These are phyloP conservation scores for Novymonas esmeraldas DNA, from an alignment of 208 protist genomes.

Conservation along the genomic window DNA sequence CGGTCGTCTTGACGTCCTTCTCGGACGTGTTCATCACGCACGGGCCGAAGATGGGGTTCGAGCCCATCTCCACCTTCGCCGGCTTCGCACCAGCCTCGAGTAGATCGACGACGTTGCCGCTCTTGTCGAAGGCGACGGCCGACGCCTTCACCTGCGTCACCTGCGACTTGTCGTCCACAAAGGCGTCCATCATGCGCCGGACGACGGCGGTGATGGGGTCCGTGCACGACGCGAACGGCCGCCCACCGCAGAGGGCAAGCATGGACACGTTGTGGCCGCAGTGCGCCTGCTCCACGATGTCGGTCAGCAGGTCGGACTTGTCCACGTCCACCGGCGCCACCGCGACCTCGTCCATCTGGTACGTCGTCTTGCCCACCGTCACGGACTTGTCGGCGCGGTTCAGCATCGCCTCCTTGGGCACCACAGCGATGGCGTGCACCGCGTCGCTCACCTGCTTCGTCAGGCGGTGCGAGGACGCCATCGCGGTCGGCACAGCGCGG, in stretches of 20 bases:
- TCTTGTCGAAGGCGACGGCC: constrained; percentile 29
- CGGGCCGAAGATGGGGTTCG: constrained; percentile 57
- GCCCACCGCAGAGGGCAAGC: constrained; percentile 32
- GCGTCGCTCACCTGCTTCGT: constrained; percentile 47
- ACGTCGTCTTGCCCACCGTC: constrained; percentile 16
- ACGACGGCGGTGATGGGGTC: constrained; percentile 23
- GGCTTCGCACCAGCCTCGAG: constrained; percentile 20
- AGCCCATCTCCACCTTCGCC: constrained; percentile 41
- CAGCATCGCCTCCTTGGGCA: constrained; percentile 22
- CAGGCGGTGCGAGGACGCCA: constrained; percentile 34
- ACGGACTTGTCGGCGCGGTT: constrained; percentile 33
- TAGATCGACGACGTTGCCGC: constrained; percentile 37
- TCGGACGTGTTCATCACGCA: constrained; percentile 59
- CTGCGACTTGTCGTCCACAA: constrained; percentile 32
- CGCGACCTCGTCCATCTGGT: constrained; percentile 48
- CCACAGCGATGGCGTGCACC: constrained; percentile 41
- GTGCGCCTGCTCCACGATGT: constrained; percentile 42
- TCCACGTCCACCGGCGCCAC: constrained; percentile 22
- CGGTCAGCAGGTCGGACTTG: constrained; percentile 44
- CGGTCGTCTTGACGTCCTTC: constrained; percentile 23
- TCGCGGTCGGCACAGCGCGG: constrained; percentile 8
- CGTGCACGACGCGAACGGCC: constrained; percentile 14
- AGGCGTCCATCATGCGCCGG: constrained; percentile 31
- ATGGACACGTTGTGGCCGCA: constrained; percentile 56
- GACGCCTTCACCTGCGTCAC: constrained; percentile 32